phyloP scores from a whole-genome alignment of 371 early-diverging fungal species.

The Syncephalis fuscata region DNA sequence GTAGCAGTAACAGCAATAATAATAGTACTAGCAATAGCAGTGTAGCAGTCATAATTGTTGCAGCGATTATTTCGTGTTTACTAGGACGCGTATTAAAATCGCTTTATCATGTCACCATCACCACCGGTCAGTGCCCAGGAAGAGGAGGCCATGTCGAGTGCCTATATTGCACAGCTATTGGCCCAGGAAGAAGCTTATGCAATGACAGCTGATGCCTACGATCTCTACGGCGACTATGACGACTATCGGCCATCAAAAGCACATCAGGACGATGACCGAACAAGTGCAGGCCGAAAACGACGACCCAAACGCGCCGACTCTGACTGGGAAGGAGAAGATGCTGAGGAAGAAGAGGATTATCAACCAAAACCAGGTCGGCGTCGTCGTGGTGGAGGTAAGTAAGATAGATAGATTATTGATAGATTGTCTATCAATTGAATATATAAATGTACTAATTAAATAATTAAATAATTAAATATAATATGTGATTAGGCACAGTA shows the following conservation, averaged over 20 bases:
- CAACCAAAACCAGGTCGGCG: not conserved
- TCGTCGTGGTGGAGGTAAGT: not conserved
- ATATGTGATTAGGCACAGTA: not conserved
- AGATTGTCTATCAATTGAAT: too few relatives aligned
- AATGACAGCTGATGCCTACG: constrained; percentile 22
- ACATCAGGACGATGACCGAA: constrained; percentile 8
- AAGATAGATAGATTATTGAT: not conserved
- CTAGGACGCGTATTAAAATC: too few relatives aligned
- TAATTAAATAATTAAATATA: not conserved
- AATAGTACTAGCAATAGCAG: too few relatives aligned
- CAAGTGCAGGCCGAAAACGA: constrained; percentile 11
- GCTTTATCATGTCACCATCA: too few relatives aligned
- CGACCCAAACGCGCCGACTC: not conserved
- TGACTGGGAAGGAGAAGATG: constrained; percentile 3
- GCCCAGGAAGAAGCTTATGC: constrained; percentile 35
- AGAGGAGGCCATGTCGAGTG: constrained; percentile 67
- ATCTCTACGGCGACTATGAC: constrained; percentile 28
- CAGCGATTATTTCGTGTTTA: too few relatives aligned
- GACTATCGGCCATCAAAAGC: constrained; percentile 15
- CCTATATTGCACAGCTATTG: constrained; percentile 55
- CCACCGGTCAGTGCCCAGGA: constrained; percentile 17
- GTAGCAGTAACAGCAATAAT: not conserved
- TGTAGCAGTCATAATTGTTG: too few relatives aligned
- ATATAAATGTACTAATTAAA: too few relatives aligned
- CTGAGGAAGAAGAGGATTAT: constrained; percentile 4